Evolutionary conservation across 2,329 filamentous ascomycete genomes (phyloP).

Genomic region (Xylaria sp.): DNA sequence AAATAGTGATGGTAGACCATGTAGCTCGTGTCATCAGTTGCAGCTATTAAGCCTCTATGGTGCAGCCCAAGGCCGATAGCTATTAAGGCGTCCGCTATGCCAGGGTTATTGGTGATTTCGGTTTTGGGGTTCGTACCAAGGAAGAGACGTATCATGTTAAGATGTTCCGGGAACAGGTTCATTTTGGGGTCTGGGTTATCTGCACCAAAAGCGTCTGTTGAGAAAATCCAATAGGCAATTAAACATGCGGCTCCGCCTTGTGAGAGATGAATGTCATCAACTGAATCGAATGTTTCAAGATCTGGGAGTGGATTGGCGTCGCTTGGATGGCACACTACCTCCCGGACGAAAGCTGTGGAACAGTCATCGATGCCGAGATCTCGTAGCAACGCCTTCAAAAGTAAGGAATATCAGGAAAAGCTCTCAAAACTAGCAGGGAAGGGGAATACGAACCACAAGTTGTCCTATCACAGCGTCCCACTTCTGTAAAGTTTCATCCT

Average conservation of each 20-base stretch:
- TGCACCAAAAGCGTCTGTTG: conserved; percentile 69
- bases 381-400: conserved; percentile 67
- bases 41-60: conserved; percentile 58
- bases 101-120: conserved; percentile 62
- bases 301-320: conserved; percentile 60
- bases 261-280: conserved; percentile 67
- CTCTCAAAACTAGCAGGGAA: background rate
- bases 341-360: conserved; percentile 59
- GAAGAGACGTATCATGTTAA: conserved; percentile 64
- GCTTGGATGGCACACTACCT: conserved; percentile 56
- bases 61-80: conserved; percentile 70
- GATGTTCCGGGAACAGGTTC: conserved; percentile 70
- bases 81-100: conserved; percentile 69
- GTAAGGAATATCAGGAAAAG: conserved; percentile 5
- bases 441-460: conserved; percentile 63
- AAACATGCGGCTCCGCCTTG: conserved; percentile 69
- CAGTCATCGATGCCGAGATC: conserved; percentile 67
- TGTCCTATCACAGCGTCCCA: conserved; percentile 77
- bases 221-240: conserved; percentile 71
- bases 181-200: conserved; percentile 65
- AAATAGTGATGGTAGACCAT: conserved; percentile 71
- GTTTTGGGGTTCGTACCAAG: conserved; percentile 62
- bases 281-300: conserved; percentile 59
- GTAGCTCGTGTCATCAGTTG: conserved; percentile 56
- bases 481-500: conserved; percentile 69